Evolutionary conservation across 2,329 filamentous ascomycete genomes (phyloP).

Genomic region (Sporothrix protearum): DNA sequence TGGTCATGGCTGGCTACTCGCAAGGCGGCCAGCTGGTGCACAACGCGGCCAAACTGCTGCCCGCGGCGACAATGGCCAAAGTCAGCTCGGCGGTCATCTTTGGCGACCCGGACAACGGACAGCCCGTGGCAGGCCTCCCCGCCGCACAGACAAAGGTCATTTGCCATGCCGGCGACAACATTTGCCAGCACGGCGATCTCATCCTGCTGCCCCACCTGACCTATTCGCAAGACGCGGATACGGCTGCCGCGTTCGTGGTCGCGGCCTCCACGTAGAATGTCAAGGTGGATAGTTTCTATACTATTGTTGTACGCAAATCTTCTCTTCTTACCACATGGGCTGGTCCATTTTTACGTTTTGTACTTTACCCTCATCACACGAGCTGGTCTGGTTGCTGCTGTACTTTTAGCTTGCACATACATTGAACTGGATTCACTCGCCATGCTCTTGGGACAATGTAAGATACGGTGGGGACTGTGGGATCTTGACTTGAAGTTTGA

Average conservation of each 20-base stretch:
- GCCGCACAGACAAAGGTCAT: background rate
- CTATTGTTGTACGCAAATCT: too few relatives aligned
- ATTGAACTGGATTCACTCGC: background rate
- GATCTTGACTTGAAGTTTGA: too few relatives aligned
- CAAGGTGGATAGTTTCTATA: background rate
- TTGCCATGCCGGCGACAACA: background rate
- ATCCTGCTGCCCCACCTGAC: background rate
- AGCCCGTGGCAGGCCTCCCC: background rate
- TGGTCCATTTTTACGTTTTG: background rate
- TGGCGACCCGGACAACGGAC: background rate
- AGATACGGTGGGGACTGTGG: too few relatives aligned
- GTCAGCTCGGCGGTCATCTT: background rate
- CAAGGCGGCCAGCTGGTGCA: background rate
- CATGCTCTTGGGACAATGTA: too few relatives aligned
- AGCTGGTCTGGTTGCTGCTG: background rate
- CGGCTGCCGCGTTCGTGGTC: background rate
- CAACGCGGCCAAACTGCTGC: background rate
- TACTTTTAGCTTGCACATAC: background rate
- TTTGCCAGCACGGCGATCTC: background rate
- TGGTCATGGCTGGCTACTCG: background rate
- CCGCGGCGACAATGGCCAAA: slow-evolving; percentile 1
- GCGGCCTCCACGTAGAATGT: background rate
- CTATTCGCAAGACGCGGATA: background rate
- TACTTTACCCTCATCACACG: background rate
- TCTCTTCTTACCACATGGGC: background rate